phyloP scores from a whole-genome alignment of 2,329 filamentous ascomycete species.

The Aphanocladium album region DNA sequence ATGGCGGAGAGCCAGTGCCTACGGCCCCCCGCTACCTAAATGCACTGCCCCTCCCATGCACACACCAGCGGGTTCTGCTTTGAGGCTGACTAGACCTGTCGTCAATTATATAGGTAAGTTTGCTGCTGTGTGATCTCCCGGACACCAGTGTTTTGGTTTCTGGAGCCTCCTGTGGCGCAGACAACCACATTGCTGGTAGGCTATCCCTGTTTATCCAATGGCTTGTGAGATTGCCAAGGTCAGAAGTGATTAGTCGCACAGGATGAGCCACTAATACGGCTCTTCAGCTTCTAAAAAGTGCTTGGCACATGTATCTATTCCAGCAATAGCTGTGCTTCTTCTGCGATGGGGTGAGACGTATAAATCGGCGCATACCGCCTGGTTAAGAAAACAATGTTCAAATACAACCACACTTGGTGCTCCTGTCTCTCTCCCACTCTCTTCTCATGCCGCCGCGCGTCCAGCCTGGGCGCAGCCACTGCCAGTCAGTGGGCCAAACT shows the following conservation, averaged over 20 bases:
- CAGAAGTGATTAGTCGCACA: no score
- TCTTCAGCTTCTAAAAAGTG: not conserved
- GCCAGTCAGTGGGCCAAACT: slow-evolving; percentile 1
- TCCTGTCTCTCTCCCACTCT: not conserved
- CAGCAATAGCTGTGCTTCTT: not conserved
- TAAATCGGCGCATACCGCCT: no score
- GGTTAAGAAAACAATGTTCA: not conserved
- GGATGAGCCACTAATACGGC: no score
- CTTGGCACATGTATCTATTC: not conserved
- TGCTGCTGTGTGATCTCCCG: not conserved
- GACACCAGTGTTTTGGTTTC: not conserved
- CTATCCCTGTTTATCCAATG: not conserved
- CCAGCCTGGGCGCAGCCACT: slow-evolving; percentile 6
- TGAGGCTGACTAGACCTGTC: not conserved
- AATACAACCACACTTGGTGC: no score
- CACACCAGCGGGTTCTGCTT: not conserved
- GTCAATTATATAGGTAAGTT: not conserved
- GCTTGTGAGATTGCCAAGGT: no score
- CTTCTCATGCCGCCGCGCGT: not conserved
- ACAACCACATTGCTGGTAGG: not conserved
- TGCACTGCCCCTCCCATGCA: not conserved
- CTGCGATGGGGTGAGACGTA: no score
- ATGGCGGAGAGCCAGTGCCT: not conserved
- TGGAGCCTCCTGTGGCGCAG: not conserved
- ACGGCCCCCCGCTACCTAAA: not conserved